Conservation (phyloP, 73 alveolate species). For the Durusdinium trenchii region DNA sequence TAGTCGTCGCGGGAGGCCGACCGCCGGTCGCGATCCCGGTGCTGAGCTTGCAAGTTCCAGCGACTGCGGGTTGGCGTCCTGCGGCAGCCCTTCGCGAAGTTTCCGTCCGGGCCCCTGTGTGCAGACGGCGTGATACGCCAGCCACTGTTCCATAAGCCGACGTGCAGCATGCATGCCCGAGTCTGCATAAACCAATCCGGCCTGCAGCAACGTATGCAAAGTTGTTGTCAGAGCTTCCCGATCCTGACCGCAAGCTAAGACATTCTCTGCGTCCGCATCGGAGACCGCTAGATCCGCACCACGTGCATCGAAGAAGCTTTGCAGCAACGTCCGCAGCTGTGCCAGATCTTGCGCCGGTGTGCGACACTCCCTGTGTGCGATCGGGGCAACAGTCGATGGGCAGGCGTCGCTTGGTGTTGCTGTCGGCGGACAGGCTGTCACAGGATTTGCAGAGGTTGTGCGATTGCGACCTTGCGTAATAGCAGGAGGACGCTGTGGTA, state of each 20-base stretch:
- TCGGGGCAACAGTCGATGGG: not conserved
- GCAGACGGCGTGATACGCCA: not conserved
- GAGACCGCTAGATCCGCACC: not conserved
- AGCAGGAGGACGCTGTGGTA: not conserved
- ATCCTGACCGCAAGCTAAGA: not conserved
- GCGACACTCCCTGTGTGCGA: not conserved
- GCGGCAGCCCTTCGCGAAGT: no score
- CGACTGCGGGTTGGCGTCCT: no score
- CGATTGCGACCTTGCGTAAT: no score
- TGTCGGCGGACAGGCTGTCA: not conserved
- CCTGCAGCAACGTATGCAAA: not conserved
- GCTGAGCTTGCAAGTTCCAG: no score
- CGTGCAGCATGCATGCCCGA: not conserved
- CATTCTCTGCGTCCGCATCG: not conserved
- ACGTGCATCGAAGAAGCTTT: not conserved
- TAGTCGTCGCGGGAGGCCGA: no score
- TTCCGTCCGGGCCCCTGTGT: not conserved
- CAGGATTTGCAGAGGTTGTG: no score
- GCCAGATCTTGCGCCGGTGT: no score
- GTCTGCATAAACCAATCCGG: not conserved
- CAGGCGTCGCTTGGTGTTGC: not conserved
- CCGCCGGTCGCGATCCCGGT: no score
- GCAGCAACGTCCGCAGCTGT: not conserved
- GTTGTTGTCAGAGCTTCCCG: not conserved
- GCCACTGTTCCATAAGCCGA: slow-evolving; percentile 2